Percentiles rank a stretch among this genome's conserved stretches.
These are phyloP conservation scores for Moricandia moricandioides DNA, from an alignment of 345 rosid genomes.

Conservation along the genomic window DNA sequence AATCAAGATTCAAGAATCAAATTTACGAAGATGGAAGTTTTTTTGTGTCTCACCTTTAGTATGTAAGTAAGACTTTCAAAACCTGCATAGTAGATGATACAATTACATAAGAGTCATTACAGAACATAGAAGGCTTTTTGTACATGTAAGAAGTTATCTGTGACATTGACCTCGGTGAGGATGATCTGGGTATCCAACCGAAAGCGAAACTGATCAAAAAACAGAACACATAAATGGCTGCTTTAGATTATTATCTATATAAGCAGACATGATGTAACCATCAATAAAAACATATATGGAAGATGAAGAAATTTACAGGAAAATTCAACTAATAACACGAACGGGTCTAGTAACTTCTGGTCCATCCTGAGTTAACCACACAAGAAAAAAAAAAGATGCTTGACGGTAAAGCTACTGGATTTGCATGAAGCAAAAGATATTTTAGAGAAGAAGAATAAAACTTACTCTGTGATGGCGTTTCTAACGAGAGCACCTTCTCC, in stretches of 20 bases:
- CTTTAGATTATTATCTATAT: neutral
- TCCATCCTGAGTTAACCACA: conserved; percentile 53
- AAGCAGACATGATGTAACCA: neutral
- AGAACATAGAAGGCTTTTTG: neutral
- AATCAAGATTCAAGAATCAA: neutral
- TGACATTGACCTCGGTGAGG: conserved; percentile 77
- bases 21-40: neutral
- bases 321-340: conserved; percentile 81
- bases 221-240: neutral
- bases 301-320: conserved; percentile 45
- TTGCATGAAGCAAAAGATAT: neutral
- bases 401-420: neutral
- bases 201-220: conserved; percentile 62
- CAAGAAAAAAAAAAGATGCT: neutral
- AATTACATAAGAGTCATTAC: conserved; percentile 5
- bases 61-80: conserved; percentile 96
- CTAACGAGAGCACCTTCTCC: conserved; percentile 76
- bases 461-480: conserved; percentile 74
- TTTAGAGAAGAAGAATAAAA: neutral
- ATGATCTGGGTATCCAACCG: conserved; percentile 96
- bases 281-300: neutral
- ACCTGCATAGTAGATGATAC: conserved; percentile 41
- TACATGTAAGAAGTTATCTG: neutral
- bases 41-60: conserved; percentile 50
- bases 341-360: conserved; percentile 72